Percentiles rank a stretch among this genome's conserved stretches.
Conservation (phyloP, 2,329 filamentous ascomycete species). For the Amesomyces nigricolor region DNA sequence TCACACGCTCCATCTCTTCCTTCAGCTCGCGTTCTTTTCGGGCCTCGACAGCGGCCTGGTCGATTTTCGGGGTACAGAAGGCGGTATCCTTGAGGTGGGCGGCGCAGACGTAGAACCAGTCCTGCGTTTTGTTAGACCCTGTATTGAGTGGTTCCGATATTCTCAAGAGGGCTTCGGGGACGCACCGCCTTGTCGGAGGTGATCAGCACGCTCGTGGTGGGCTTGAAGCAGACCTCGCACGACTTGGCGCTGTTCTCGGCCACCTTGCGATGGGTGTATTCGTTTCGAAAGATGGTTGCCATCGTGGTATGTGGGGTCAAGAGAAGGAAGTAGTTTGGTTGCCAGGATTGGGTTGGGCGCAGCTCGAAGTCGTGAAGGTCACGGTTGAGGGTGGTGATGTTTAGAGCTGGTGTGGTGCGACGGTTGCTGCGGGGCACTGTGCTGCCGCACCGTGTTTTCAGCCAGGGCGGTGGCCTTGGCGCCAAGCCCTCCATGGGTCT, state of each 20-base stretch:
- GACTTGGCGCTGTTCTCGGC: conserved; percentile 76
- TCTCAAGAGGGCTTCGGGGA: neutral
- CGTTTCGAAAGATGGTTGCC: conserved; percentile 56
- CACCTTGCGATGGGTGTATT: conserved; percentile 80
- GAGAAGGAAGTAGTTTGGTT: too few species aligned
- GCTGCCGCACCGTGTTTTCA: too few species aligned
- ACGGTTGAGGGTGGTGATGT: too few species aligned
- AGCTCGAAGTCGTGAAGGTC: too few species aligned
- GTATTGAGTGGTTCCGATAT: neutral
- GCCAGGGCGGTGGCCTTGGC: too few species aligned
- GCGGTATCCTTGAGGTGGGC: conserved; percentile 75
- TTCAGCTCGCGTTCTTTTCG: conserved; percentile 62
- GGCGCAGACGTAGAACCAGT: conserved; percentile 89
- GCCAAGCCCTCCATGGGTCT: too few species aligned
- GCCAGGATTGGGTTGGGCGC: too few species aligned
- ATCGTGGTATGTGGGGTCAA: too few species aligned
- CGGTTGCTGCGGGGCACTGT: too few species aligned
- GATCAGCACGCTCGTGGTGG: conserved; percentile 78
- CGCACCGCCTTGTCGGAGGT: conserved; percentile 80
- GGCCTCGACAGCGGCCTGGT: conserved; percentile 58
- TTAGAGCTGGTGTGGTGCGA: too few species aligned
- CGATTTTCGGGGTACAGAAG: conserved; percentile 72
- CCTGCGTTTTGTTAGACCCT: conserved; percentile 35
- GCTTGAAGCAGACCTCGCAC: conserved; percentile 90
- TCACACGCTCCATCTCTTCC: conserved; percentile 57